phyloP scores from a whole-genome alignment of 257 asterid genomes.

The Petunia axillaris region DNA sequence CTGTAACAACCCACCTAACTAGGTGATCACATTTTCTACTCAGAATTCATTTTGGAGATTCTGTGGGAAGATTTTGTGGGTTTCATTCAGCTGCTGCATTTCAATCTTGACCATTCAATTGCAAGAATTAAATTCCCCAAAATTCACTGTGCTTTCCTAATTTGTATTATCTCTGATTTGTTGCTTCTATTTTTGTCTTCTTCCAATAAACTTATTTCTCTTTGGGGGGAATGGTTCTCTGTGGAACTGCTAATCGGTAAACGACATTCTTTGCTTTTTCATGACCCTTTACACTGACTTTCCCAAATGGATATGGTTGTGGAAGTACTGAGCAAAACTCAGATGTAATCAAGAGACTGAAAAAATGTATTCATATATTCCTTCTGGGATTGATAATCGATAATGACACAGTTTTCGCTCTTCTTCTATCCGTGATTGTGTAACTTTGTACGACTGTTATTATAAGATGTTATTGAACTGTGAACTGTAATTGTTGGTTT shows the following conservation, averaged over 20 bases:
- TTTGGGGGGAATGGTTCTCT: not conserved
- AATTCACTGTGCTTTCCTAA: constrained; percentile 44
- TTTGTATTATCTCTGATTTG: constrained; percentile 20
- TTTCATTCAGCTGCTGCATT: constrained; percentile 37
- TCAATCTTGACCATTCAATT: constrained; percentile 37
- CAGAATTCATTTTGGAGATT: constrained; percentile 26
- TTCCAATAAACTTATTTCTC: constrained; percentile 8
- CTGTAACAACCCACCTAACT: constrained; percentile 34
- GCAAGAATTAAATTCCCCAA: constrained; percentile 45
- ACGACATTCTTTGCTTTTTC: not conserved
- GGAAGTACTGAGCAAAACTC: not conserved
- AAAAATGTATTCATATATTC: not conserved
- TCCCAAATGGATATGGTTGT: not conserved
- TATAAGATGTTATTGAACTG: not conserved
- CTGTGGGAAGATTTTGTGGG: constrained; percentile 39
- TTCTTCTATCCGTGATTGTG: not conserved
- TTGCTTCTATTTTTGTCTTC: constrained; percentile 27
- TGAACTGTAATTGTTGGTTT: not conserved
- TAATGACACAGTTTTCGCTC: not conserved
- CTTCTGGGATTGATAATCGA: not conserved
- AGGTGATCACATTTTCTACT: constrained; percentile 45
- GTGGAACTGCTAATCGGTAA: not conserved
- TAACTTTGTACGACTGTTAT: not conserved
- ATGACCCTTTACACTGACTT: not conserved
- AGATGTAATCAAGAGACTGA: not conserved